A percentile compares a stretch with the other conserved stretches of the same genome.
Evolutionary conservation across 2,329 filamentous ascomycete genomes (phyloP).

Genomic region (Aspergillus sergii): DNA sequence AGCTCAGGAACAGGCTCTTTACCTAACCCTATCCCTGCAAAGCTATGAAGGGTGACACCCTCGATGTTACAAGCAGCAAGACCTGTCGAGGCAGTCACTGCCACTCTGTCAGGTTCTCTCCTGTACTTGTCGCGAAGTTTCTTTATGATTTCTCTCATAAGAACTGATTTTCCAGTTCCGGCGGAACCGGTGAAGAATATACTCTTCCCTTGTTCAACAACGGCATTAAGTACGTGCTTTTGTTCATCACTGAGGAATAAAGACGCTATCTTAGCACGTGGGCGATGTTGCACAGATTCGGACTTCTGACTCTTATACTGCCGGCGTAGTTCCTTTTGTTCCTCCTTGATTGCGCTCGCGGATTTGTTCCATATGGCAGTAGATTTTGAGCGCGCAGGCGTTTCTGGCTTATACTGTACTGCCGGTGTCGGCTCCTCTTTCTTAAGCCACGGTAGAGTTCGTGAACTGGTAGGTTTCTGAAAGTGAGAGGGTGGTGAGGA

Average conservation of each 20-base stretch:
- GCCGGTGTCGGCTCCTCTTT: slow-evolving; percentile 28
- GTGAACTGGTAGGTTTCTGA: slow-evolving; percentile 57
- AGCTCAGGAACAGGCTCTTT: slow-evolving; percentile 82
- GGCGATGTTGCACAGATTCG: slow-evolving; percentile 31
- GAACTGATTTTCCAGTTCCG: slow-evolving; percentile 92
- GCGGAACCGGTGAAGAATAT: slow-evolving; percentile 98
- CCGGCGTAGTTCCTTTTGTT: slow-evolving; percentile 72
- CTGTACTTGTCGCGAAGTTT: slow-evolving; percentile 75
- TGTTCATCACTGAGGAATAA: slow-evolving; percentile 86
- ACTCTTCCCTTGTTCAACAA: slow-evolving; percentile 77
- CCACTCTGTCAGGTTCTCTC: slow-evolving; percentile 79
- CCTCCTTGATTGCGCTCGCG: slow-evolving; percentile 73
- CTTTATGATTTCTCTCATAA: slow-evolving; percentile 88
- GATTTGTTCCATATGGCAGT: slow-evolving; percentile 71
- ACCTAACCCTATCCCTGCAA: slow-evolving; percentile 90
- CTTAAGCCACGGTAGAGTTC: slow-evolving; percentile 64
- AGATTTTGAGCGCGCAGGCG: slow-evolving; percentile 48
- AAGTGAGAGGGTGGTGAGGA: slow-evolving; percentile 54
- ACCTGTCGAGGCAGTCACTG: slow-evolving; percentile 93
- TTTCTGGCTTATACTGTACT: slow-evolving; percentile 35
- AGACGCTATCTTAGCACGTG: slow-evolving; percentile 48
- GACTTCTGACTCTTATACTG: slow-evolving; percentile 53
- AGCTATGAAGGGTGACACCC: slow-evolving; percentile 93
- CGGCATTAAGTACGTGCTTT: slow-evolving; percentile 77
- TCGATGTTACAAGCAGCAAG: slow-evolving; percentile 96